Evolutionary conservation across 2,329 filamentous ascomycete species (phyloP).

Genomic region (Verticillium isaacii): DNA sequence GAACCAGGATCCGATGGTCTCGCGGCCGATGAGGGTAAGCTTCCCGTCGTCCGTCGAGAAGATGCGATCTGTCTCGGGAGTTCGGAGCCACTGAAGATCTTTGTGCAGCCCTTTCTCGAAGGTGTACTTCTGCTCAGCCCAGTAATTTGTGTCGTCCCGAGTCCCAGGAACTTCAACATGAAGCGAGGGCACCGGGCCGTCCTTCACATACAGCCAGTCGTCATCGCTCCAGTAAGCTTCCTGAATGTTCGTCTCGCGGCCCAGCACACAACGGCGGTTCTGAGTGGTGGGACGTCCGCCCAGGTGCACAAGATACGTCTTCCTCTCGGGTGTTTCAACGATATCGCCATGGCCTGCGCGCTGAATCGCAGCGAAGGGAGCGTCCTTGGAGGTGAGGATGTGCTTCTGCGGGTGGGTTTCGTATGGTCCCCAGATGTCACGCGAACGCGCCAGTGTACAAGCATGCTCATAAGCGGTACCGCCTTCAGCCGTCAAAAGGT

Average conservation of each 20-base stretch:
- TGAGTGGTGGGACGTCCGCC: constrained; percentile 46
- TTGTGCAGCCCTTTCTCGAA: constrained; percentile 40
- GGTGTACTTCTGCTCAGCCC: constrained; percentile 41
- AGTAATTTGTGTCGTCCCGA: constrained; percentile 44
- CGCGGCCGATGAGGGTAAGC: constrained; percentile 44
- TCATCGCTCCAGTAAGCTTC: constrained; percentile 58
- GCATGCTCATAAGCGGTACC: constrained; percentile 58
- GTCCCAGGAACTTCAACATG: constrained; percentile 44
- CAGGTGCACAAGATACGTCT: constrained; percentile 50
- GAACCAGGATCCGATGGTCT: constrained; percentile 53
- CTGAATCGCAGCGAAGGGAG: constrained; percentile 44
- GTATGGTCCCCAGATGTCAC: constrained; percentile 56
- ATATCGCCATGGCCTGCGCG: constrained; percentile 49
- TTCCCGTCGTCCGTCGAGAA: constrained; percentile 34
- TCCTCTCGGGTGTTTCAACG: constrained; percentile 48
- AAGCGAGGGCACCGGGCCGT: constrained; percentile 50
- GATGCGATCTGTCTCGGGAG: constrained; percentile 49
- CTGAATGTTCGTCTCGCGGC: constrained; percentile 53
- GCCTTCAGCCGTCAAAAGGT: constrained; percentile 55
- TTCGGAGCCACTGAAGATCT: constrained; percentile 55
- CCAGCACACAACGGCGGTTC: constrained; percentile 46
- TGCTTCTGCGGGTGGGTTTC: constrained; percentile 54
- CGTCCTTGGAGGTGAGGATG: constrained; percentile 49
- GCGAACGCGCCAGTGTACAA: constrained; percentile 51
- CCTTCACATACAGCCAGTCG: constrained; percentile 59